Evolutionary conservation across 2,329 filamentous ascomycete genomes (phyloP), one percentile per base, ranked within the genome.

Genomic region (Colletotrichum tropicale): DNA sequence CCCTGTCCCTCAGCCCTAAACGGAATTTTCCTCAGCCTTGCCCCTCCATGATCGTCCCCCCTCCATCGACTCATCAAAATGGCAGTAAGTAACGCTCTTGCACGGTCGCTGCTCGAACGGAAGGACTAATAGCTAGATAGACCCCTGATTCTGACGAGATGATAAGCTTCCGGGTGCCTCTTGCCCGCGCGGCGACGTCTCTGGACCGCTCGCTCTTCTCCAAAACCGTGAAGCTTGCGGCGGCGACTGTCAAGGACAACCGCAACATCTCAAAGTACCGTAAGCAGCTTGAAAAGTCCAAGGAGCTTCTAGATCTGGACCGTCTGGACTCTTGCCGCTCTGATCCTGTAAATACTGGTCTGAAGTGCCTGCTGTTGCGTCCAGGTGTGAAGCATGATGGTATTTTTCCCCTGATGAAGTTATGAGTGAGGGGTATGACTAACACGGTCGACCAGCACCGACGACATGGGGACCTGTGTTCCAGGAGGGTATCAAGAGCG

Each of bases 131-230:
- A 5, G 4, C 16, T 12, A 52, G 15, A 30, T 58, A 71, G 69
- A 60, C 66, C 15, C 6, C 62, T 74, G 66, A 65, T 4, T 58
- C 75, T 34, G 81, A 83, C 75, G 84, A 87, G 62, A 92, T 92
- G 90, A 87, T 86, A 77, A 82, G 91, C 66, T 95, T 98, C 84
- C 92, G 93, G 78, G 95, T 96, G 62, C 96, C 96, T 28, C 88
- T 96, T 75, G 93, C 96, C 80, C 94, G 94, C 83, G 93, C 93
- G 75, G 94, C 95, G 87, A 93, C 93, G 82, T 90, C 91, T 66
- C 91, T 99, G 78, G 96, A 99, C 86, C 93, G 95, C 79, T 90
- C 93, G 18, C 93, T 98, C 78, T 98, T 98, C 87, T 89, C 91
- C 68, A 95, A 93, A 83, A 94, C 89, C 1, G 87, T 98, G 71